phyloP scores from a whole-genome alignment of 768 basidiomycete species.

The Chalciporus chontae region DNA sequence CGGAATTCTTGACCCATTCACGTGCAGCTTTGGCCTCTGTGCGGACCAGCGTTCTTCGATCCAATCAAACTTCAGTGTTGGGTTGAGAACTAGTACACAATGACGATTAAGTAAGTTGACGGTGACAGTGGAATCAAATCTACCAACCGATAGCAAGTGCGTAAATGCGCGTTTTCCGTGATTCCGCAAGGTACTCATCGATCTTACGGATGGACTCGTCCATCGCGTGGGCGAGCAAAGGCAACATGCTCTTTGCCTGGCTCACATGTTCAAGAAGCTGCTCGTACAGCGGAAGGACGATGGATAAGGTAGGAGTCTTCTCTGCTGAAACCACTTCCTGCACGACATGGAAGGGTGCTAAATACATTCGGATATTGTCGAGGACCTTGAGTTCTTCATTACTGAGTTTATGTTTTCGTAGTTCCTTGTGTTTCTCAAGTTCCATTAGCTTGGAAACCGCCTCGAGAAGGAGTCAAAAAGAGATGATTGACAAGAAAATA shows the following conservation, averaged over 20 bases:
- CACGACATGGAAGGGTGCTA: not conserved
- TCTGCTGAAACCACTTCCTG: not conserved
- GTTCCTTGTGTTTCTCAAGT: not conserved
- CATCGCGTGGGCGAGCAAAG: no score
- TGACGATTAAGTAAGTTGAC: not conserved
- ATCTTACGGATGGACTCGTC: no score
- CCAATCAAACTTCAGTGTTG: conserved; percentile 12
- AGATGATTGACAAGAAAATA: not conserved
- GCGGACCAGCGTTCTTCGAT: conserved; percentile 2
- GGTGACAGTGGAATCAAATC: not conserved
- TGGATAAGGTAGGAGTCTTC: not conserved
- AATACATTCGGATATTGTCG: not conserved
- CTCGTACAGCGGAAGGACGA: not conserved
- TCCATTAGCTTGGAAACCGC: conserved; percentile 6
- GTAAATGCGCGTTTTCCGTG: conserved; percentile 12
- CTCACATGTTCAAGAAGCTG: not conserved
- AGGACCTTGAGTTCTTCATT: not conserved
- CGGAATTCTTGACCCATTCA: no score
- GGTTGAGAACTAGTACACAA: conserved; percentile 13
- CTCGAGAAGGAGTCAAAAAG: conserved; percentile 3
- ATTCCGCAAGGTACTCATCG: not conserved
- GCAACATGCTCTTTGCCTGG: no score
- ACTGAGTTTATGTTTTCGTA: not conserved
- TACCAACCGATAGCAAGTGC: conserved; percentile 9
- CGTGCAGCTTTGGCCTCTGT: no score